Evolutionary conservation across 176 grass and related monocot genomes (phyloP), one percentile per base, ranked within the genome.

Genomic region (Thinopyrum elongatum): DNA sequence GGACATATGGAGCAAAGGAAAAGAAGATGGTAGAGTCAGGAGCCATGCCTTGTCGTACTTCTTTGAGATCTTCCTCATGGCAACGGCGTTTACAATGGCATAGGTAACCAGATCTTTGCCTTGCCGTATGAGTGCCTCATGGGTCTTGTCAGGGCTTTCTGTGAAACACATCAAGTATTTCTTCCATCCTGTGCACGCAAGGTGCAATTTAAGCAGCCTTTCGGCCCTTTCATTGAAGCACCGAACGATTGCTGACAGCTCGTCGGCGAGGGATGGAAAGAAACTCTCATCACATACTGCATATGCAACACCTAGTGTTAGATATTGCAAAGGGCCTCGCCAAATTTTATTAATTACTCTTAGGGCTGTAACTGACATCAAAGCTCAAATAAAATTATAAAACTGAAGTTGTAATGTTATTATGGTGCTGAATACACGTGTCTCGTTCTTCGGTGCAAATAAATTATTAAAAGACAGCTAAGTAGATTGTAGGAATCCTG

Each of bases 21-120:
- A 42, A 42, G 9, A 42, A 42, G 39, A 42, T 42, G 39, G 38
- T 9, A 9, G 38, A 39, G 38, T 39, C 38, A 39, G 38, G 38
- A 39, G 8, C 38, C 38, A 77, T 92, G 81, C 94, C 92, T 97
- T 92, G 59, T 92, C 94, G 70, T 97, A 97, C 59, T 97, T 97
- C 88, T 94, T 97, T 23, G 92, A 64, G 58, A 97, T 94, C 62
- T 97, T 97, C 74, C 94, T 85, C 94, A 94, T 97, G 71, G 92
- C 94, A 39, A 97, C 89, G 17, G 94, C 89, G 30, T 97, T 97
- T 88, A 94, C 87, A 83, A 97, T 94, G 19, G 89, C 94, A 70
- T 97, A 94, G 7, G 92, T 88, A 36, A 97, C 94, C 47, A 97
- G 75, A 63, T 97, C 92, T 87, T 92, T 94, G 67, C 92, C 94